phyloP scores from a whole-genome alignment of 2,329 filamentous ascomycete species.

The Penicillium fuscoglaucum region DNA sequence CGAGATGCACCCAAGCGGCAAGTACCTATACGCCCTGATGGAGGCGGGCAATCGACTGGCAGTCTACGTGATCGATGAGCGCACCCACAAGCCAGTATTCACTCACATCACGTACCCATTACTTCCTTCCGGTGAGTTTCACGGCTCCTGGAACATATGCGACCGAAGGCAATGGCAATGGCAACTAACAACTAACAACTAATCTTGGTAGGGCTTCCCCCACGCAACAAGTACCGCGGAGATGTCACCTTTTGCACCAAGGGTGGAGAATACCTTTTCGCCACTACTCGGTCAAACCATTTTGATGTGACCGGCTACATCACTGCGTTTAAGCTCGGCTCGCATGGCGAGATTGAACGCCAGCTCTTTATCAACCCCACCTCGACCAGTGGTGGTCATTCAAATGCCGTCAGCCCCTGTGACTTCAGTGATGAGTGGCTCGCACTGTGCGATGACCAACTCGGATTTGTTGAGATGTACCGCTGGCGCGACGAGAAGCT shows the following conservation, averaged over 20 bases:
- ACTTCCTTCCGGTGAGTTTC: slow-evolving; percentile 68
- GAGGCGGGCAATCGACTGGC: slow-evolving; percentile 83
- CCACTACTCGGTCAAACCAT: slow-evolving; percentile 76
- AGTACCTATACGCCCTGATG: slow-evolving; percentile 83
- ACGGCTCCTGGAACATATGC: not conserved
- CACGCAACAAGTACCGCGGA: slow-evolving; percentile 68
- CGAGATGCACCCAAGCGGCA: slow-evolving; percentile 74
- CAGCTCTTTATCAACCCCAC: slow-evolving; percentile 83
- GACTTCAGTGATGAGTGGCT: slow-evolving; percentile 86
- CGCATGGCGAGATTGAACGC: slow-evolving; percentile 69
- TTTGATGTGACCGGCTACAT: slow-evolving; percentile 78
- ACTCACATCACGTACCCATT: slow-evolving; percentile 75
- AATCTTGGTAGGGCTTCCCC: slow-evolving; percentile 33
- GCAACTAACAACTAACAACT: slow-evolving; percentile 9
- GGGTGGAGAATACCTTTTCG: slow-evolving; percentile 75
- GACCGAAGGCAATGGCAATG: not conserved
- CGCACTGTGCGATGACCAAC: slow-evolving; percentile 85
- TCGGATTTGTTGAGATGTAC: slow-evolving; percentile 85
- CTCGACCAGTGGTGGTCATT: slow-evolving; percentile 82
- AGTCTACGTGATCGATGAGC: slow-evolving; percentile 76
- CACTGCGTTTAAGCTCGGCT: slow-evolving; percentile 71
- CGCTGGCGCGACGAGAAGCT: slow-evolving; percentile 81
- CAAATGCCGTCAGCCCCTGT: slow-evolving; percentile 81
- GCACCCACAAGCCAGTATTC: slow-evolving; percentile 73
- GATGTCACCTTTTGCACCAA: slow-evolving; percentile 76